These are phyloP conservation scores for Trypanosomatidae sp. DNA, from an alignment of 208 protist genomes.

Conservation along the genomic window DNA sequence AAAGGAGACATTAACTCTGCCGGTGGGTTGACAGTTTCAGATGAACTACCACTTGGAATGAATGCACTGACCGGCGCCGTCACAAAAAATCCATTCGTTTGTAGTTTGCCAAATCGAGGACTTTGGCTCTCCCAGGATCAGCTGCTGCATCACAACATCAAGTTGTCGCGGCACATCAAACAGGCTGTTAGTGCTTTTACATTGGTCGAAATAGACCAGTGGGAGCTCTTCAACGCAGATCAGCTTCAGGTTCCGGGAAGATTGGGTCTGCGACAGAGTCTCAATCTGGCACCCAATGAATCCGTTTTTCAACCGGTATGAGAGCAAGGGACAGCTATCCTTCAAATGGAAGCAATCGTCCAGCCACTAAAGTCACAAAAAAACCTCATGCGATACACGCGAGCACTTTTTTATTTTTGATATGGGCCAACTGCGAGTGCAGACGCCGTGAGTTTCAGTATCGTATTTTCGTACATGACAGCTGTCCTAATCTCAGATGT, in stretches of 20 bases:
- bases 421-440: neutral
- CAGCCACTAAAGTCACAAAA: neutral
- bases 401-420: neutral
- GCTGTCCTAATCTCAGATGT: neutral
- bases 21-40: slow-evolving; percentile 9
- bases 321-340: neutral
- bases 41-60: slow-evolving; percentile 62
- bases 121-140: slow-evolving; percentile 89
- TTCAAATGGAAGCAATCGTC: neutral
- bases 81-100: slow-evolving; percentile 73
- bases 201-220: slow-evolving; percentile 80
- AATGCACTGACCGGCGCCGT: slow-evolving; percentile 79
- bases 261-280: slow-evolving; percentile 51
- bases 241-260: slow-evolving; percentile 81
- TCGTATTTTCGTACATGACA: neutral
- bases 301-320: slow-evolving; percentile 34
- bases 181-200: slow-evolving; percentile 35
- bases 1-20: neutral
- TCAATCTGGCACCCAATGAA: slow-evolving; percentile 7
- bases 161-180: slow-evolving; percentile 22
- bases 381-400: neutral
- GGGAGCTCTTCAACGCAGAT: slow-evolving; percentile 87
- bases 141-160: slow-evolving; percentile 60
- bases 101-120: slow-evolving; percentile 56
- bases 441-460: neutral